Evolutionary conservation across 768 basidiomycete species (phyloP).

Genomic region (Cystofilobasidium capitatum): DNA sequence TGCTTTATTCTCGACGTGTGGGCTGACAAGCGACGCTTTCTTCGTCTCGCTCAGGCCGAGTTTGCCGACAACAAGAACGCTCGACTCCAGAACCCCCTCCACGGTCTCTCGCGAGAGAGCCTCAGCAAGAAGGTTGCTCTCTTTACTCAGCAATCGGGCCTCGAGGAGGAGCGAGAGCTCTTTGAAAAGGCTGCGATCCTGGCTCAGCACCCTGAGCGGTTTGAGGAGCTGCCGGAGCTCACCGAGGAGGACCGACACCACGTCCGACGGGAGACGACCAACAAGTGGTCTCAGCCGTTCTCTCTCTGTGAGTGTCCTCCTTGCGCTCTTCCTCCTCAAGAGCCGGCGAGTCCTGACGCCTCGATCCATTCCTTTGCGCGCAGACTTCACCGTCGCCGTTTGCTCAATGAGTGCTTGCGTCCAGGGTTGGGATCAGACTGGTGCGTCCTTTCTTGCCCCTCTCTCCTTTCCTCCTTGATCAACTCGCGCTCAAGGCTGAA

Average conservation of each 20-base stretch:
- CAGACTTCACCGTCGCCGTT: conserved; percentile 17
- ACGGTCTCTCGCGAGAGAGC: conserved; percentile 1
- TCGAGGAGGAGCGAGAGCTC: not conserved
- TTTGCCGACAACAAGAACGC: not conserved
- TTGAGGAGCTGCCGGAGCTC: conserved; percentile 9
- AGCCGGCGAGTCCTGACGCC: not conserved
- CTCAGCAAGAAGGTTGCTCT: not conserved
- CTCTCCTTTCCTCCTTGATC: no score
- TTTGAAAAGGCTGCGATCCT: conserved; percentile 22
- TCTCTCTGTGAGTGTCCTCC: conserved; percentile 3
- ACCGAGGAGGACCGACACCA: conserved; percentile 5
- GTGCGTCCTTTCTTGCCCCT: conserved; percentile 36
- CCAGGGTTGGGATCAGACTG: conserved; percentile 57
- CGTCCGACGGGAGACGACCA: not conserved
- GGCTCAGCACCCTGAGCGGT: conserved; percentile 13
- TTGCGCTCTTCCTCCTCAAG: not conserved
- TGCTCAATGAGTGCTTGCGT: conserved; percentile 19
- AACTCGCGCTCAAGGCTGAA: no score
- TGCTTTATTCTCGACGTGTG: no score
- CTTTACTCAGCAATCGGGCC: not conserved
- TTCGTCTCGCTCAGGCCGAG: no score
- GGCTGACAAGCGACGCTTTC: no score
- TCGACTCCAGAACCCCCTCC: not conserved
- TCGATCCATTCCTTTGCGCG: not conserved
- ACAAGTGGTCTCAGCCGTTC: conserved; percentile 23